Evolutionary conservation across 2,329 filamentous ascomycete genomes (phyloP), one percentile per base, ranked within the genome.

Genomic region (Phialocephala subalpina): DNA sequence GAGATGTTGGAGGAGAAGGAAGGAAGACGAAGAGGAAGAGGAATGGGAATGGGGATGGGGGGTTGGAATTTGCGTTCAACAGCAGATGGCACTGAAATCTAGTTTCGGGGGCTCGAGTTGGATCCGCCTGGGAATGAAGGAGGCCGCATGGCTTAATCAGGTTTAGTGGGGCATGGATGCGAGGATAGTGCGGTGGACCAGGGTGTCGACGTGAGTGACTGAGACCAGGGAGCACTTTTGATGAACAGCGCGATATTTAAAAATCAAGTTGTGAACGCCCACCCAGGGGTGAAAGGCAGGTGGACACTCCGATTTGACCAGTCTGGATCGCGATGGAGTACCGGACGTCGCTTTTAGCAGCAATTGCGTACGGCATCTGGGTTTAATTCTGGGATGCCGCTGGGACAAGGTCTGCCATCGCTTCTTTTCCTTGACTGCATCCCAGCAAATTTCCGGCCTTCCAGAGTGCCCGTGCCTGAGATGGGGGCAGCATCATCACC

Each of bases 41-140:
- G 20, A 49, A 11, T 18, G 20, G 11, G 45, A 42, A 60, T 35
- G 45, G 58, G 35, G 47, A 60, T 35, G 45, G 58, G 35, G 47
- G 45, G 20, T 33, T 27, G 29, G n/a, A 35, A 47, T 36, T 62
- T 25, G 58, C 3, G 22, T 33, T 53, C 49, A 12, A 53, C 22
- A 53, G 25, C 25, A 53, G 49, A 53, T 33, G 27, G 49, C 49
- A 53, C 22, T 53, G 16, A 64, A 59, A 60, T 64, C 60, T 56
- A 64, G 63, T 59, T 62, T 67, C 42, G 65, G 40, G 22, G 27
- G 38, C 22, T 40, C 22, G 63, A 22, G 52, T 52, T n/a, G 60
- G 67, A 47, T 58, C 55, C 61, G 65, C 59, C 53, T 65, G 57
- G 57, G 65, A 70, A 69, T 68, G 67, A 68, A 66, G 67, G 57